phyloP scores from a whole-genome alignment of 1,284 basidiomycete genomes.

The Fomitopsis pinicola region DNA sequence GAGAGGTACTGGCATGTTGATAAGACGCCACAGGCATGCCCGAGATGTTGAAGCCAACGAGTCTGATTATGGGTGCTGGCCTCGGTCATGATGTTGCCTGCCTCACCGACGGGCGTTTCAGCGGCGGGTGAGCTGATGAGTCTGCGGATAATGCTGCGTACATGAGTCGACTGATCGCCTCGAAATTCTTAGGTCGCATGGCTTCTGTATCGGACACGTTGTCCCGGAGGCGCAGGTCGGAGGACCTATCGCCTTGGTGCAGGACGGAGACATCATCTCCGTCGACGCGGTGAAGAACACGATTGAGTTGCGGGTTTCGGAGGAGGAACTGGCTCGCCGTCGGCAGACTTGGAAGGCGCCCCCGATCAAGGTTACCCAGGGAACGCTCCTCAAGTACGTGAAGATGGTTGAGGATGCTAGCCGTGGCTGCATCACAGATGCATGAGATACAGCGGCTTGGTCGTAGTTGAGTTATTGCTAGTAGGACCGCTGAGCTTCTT shows the following conservation, averaged over 20 bases:
- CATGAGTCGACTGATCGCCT: conserved; percentile 5
- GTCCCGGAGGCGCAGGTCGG: conserved; percentile 88
- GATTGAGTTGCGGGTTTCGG: conserved; percentile 68
- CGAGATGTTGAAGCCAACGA: conserved; percentile 92
- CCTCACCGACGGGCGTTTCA: conserved; percentile 92
- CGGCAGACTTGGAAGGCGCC: conserved; percentile 72
- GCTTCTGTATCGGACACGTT: conserved; percentile 91
- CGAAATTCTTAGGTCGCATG: conserved; percentile 59
- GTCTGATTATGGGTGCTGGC: conserved; percentile 91
- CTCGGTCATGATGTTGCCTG: conserved; percentile 87
- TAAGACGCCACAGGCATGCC: conserved; percentile 66
- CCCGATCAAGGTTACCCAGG: conserved; percentile 80
- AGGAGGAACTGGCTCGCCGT: conserved; percentile 69
- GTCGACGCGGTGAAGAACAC: conserved; percentile 85
- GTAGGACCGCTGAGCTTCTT: not conserved
- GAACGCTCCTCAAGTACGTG: conserved; percentile 86
- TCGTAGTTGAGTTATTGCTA: not conserved
- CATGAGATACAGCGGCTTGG: conserved; percentile 28
- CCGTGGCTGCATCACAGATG: conserved; percentile 85
- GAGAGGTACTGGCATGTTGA: not conserved
- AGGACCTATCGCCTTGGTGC: conserved; percentile 86
- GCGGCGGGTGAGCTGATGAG: conserved; percentile 67
- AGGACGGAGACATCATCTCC: conserved; percentile 83
- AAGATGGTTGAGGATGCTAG: conserved; percentile 85
- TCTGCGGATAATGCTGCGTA: not conserved